Conservation (phyloP, 768 basidiomycete genomes). For the Trametes maxima region DNA sequence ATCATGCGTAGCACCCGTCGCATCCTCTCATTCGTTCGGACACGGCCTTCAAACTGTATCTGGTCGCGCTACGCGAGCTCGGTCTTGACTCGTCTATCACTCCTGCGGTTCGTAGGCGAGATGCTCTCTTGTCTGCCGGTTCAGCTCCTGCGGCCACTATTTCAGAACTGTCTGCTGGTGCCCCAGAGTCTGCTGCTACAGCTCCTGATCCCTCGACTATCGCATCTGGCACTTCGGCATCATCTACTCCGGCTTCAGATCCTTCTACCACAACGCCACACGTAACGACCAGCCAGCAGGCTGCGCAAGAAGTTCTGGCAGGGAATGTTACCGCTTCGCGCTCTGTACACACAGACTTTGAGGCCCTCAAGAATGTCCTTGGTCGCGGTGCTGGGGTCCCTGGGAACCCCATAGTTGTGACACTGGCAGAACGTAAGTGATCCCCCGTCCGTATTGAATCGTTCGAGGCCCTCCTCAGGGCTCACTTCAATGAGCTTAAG, state of each 20-base stretch:
- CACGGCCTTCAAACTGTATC: constrained; percentile 75
- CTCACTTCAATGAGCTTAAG: too few species aligned
- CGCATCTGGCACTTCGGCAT: constrained; percentile 21
- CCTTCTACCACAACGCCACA: constrained; percentile 6
- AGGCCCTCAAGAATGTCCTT: constrained; percentile 47
- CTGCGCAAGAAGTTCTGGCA: constrained; percentile 45
- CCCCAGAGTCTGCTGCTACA: constrained; percentile 16
- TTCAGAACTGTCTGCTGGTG: not conserved
- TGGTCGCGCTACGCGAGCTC: constrained; percentile 63
- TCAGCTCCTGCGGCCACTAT: constrained; percentile 22
- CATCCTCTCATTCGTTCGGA: constrained; percentile 74
- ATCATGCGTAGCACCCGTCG: constrained; percentile 52
- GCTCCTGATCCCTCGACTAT: constrained; percentile 22
- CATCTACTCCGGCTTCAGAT: constrained; percentile 11
- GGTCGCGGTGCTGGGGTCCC: constrained; percentile 46
- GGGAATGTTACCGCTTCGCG: constrained; percentile 7
- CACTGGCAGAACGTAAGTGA: constrained; percentile 77
- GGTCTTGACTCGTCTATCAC: constrained; percentile 59
- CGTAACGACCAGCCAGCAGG: constrained; percentile 40
- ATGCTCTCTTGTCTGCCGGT: constrained; percentile 53
- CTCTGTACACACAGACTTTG: constrained; percentile 36
- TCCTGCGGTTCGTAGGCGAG: constrained; percentile 68
- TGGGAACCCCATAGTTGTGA: constrained; percentile 73
- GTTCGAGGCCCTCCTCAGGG: too few species aligned
- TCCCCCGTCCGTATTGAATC: not conserved